phyloP scores from a whole-genome alignment of 2,329 filamentous ascomycete species.

The Colletotrichum kahawae region DNA sequence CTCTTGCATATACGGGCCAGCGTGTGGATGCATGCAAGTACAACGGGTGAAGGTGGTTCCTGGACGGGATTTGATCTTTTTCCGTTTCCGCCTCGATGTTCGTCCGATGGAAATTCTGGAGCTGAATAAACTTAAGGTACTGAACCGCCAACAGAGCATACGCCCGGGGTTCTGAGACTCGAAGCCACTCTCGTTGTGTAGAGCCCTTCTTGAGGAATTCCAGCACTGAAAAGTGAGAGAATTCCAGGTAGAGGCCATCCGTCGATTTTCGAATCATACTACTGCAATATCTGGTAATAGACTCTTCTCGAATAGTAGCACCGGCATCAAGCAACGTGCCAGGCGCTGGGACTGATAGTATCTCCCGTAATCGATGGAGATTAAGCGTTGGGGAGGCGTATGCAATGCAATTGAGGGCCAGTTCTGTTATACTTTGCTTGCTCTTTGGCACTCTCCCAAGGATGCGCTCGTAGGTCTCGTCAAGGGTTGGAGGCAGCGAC shows the following conservation, averaged over 20 bases:
- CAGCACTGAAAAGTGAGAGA: not conserved
- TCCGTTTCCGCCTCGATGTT: rapidly evolving
- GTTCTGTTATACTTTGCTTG: rapidly evolving
- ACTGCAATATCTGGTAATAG: not conserved
- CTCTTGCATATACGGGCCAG: not conserved
- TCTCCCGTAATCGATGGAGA: rapidly evolving
- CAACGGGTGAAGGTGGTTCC: not conserved
- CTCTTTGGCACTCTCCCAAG: not conserved
- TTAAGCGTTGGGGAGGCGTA: not conserved
- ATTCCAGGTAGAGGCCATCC: not conserved
- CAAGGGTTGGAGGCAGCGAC: not conserved
- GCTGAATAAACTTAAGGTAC: not conserved
- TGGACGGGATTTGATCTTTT: rapidly evolving
- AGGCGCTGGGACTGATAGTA: not conserved
- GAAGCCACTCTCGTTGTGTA: rapidly evolving
- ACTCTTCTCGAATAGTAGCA: not conserved
- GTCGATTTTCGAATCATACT: not conserved
- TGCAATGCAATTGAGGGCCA: not conserved
- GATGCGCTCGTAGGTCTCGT: not conserved
- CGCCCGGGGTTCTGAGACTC: not conserved
- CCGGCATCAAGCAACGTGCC: not conserved
- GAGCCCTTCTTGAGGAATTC: not conserved
- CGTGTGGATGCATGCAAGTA: rapidly evolving
- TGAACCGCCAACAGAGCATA: not conserved
- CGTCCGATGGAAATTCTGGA: rapidly evolving